Evolutionary conservation across 768 basidiomycete genomes (phyloP), one percentile per base, ranked within the genome.

Genomic region (Lepiota brunneoincarnata): DNA sequence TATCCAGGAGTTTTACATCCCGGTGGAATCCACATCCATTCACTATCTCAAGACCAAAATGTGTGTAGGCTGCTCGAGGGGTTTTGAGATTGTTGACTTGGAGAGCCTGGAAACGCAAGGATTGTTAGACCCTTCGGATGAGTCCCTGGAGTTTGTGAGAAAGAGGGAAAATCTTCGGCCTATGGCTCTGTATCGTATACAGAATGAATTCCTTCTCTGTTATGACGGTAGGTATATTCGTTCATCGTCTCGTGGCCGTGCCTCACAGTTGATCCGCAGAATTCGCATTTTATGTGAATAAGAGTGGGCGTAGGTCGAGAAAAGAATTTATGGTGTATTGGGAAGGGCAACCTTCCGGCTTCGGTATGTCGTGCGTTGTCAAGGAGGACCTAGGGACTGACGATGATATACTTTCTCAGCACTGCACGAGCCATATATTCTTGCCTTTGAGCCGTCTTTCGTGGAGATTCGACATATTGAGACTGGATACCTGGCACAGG

Each of bases 241-340:
- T 26, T 49, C 4, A 14, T 37, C 23, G 49, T 44, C 24, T 15
- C 20, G 28, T 46, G 23, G 18, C 7, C 12, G 2, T 49, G 21
- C 58, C 50, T 67, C 28, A 59, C 55, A 17, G 15, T 20, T n/a
- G 55, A 47, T 35, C 50, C 36, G 34, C 61, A 97, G 97, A 98
- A 72, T 99, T 98, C 67, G 97, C 97, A 0, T 98, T 99, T 67
- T 98, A 98, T 69, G 94, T 99, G 59, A 96, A 98, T 71, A 93
- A 91, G 75, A 95, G 87, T 58, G 97, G 97, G 2, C 89, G 93
- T 75, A 78, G 93, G 57, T 92, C 95, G 45, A 77, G 91, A 49
- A 88, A 83, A 58, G 86, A 92, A 54, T 98, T 98, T 76, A 91
- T 95, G 81, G 91, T 98, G 12, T 80, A 91, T 59, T 99, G 97